Evolutionary conservation across 2,329 filamentous ascomycete genomes (phyloP).

Genomic region (Gliomastix tumulicola): DNA sequence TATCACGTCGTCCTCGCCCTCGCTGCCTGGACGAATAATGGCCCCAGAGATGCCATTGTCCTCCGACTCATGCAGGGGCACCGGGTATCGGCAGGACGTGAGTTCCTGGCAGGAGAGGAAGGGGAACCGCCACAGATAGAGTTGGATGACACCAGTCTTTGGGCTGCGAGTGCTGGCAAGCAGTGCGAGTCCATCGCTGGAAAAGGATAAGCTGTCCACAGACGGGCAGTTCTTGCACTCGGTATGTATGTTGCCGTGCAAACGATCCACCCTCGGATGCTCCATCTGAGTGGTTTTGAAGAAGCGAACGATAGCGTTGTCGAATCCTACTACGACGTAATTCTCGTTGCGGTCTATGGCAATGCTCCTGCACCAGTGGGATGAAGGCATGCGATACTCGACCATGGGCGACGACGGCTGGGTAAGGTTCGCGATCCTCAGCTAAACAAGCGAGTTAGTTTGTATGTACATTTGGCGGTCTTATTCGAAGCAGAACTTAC

Average conservation of each 20-base stretch:
- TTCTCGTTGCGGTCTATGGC: constrained; percentile 29
- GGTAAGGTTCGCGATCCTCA: constrained; percentile 26
- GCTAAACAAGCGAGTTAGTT: constrained; percentile 11
- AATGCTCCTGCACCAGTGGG: constrained; percentile 29
- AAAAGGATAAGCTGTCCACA: constrained; percentile 31
- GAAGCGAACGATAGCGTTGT: constrained; percentile 28
- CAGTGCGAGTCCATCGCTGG: constrained; percentile 28
- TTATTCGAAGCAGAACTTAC: constrained; percentile 13
- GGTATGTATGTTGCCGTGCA: constrained; percentile 22
- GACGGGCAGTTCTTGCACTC: constrained; percentile 25
- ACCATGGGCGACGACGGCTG: constrained; percentile 19
- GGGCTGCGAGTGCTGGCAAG: constrained; percentile 25
- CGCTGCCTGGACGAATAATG: constrained; percentile 21
- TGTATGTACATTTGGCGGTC: background rate
- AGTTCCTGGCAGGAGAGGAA: constrained; percentile 26
- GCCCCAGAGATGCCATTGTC: constrained; percentile 29
- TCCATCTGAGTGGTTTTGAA: constrained; percentile 25
- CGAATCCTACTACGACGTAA: constrained; percentile 30
- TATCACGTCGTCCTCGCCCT: constrained; percentile 24
- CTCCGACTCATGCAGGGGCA: constrained; percentile 31
- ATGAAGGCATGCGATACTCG: constrained; percentile 29
- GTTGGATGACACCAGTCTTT: constrained; percentile 25
- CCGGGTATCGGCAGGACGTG: constrained; percentile 23
- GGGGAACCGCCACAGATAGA: constrained; percentile 27
- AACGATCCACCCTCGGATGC: constrained; percentile 25